phyloP scores from a whole-genome alignment of 1,284 basidiomycete species.

The Tylopilus orsonianus region DNA sequence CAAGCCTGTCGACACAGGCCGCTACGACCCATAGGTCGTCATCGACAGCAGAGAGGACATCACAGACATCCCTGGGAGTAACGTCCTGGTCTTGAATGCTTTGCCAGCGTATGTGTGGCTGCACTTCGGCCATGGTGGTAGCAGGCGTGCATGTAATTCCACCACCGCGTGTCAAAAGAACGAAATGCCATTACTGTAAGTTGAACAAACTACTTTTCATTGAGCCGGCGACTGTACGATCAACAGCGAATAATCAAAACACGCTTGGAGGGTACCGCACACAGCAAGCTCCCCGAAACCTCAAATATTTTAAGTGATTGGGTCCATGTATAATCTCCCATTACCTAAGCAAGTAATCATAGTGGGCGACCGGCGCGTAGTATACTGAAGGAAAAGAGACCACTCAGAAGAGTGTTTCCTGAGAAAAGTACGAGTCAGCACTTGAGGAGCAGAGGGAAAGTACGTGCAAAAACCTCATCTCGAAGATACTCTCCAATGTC shows the following conservation, averaged over 20 bases:
- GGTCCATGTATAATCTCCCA: conserved; percentile 17
- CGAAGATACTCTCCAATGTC: conserved; percentile 96
- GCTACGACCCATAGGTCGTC: conserved; percentile 75
- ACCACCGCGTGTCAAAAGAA: not conserved
- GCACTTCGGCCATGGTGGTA: conserved; percentile 19
- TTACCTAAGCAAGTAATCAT: conserved; percentile 20
- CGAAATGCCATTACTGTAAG: not conserved
- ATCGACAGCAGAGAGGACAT: conserved; percentile 49
- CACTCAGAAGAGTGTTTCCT: conserved; percentile 72
- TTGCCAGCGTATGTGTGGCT: conserved; percentile 55
- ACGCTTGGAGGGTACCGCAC: not conserved
- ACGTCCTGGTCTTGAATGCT: conserved; percentile 54
- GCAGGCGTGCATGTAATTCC: conserved; percentile 1
- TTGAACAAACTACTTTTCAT: conserved; percentile 31
- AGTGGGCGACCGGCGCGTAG: conserved; percentile 9
- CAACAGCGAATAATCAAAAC: not conserved
- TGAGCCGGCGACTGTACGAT: conserved; percentile 10
- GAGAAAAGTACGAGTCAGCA: conserved; percentile 13
- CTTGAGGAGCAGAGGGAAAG: conserved; percentile 4
- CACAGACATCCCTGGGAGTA: conserved; percentile 46
- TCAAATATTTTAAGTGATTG: conserved; percentile 1
- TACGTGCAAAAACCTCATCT: conserved; percentile 70
- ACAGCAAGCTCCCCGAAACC: not conserved
- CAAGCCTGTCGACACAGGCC: conserved; percentile 67
- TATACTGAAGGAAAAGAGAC: not conserved